Base-by-base conservation (phyloP, 2,329 filamentous ascomycete genomes). In the Diplodia mutila region DNA sequence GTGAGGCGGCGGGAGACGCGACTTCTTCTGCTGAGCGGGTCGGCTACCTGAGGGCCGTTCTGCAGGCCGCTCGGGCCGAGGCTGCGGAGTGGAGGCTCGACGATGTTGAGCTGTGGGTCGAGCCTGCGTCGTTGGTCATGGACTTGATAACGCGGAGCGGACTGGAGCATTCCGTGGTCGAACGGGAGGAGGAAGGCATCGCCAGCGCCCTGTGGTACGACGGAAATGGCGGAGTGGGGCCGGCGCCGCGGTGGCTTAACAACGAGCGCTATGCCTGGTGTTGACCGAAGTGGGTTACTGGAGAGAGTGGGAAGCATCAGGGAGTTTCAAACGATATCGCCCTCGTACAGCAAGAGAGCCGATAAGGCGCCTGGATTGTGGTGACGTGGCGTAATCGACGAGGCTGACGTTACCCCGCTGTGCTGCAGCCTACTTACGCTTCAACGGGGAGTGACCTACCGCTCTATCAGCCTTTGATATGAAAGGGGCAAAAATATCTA, bases 61-160 rank as follows among this genome's bases (percentile, higher is more conserved):
- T 96, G 34, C 78, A 81, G 59, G 81, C 87, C 25, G 93, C 92
- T 2, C 87, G 89, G 73, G 78, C 79, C 4, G 88, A 94, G 78
- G 93, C 93, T 1, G 78, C 80, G 0, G 82, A 85, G 64, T 95
- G 91, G 90, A 80, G 85, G 27, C 87, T 91, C 77, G 81, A 83
- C 42, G 84, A 85, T 46, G 85, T 97, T 8, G 85, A 92, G 74
- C 81, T 95, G 61, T 97, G 93, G 93, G 96, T n/a, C n/a, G n/a
- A 95, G 75, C 92, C 93, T 0, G 14, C 54, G 11, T 32, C 54
- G 11, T 18, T 7, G 54, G 54, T 59, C 1, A 32, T 9, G 6
- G 1, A 12, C n/a, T 18, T 59, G 54, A 42, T 59, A 42, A 18
- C 27, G 27, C 37, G 63, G 32, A 72, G 55, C 52, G 70, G 65